These are phyloP conservation scores for Diutina ranongensis DNA, from an alignment of 1,139 yeast genomes.

Conservation along the genomic window DNA sequence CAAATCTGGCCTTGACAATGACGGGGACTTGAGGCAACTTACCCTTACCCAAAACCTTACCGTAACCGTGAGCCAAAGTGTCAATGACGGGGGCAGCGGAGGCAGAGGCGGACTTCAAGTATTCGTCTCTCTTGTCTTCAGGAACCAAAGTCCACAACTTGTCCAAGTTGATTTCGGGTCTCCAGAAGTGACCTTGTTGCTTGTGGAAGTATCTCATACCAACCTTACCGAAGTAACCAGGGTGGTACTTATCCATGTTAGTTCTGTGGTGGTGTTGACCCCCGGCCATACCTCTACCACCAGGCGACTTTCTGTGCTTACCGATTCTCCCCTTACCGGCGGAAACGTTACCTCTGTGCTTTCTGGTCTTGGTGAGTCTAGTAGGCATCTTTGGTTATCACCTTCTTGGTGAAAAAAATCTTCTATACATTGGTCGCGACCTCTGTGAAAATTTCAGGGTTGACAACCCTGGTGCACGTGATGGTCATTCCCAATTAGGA, in stretches of 20 bases:
- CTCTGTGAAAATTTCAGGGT: not conserved
- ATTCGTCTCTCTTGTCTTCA: slow-evolving; percentile 89
- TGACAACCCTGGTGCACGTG: not conserved
- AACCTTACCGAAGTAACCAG: slow-evolving; percentile 99
- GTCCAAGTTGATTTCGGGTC: slow-evolving; percentile 96
- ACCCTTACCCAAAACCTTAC: slow-evolving; percentile 99
- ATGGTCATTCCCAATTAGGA: too few relatives aligned
- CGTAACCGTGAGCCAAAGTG: slow-evolving; percentile 99
- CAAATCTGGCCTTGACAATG: slow-evolving; percentile 98
- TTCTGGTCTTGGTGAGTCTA: slow-evolving; percentile 99
- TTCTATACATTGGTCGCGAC: not conserved
- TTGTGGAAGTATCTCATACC: slow-evolving; percentile 99
- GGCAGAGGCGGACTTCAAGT: slow-evolving; percentile 74
- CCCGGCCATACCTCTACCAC: slow-evolving; percentile 99
- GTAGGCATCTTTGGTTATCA: slow-evolving; percentile 62
- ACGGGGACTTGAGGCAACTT: slow-evolving; percentile 96
- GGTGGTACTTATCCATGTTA: slow-evolving; percentile 99
- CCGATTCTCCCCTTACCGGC: slow-evolving; percentile 99
- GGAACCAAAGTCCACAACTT: slow-evolving; percentile 97
- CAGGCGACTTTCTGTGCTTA: slow-evolving; percentile 99
- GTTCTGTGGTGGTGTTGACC: slow-evolving; percentile 99
- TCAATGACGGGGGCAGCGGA: slow-evolving; percentile 98
- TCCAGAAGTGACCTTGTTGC: slow-evolving; percentile 95
- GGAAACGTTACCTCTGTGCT: slow-evolving; percentile 99
- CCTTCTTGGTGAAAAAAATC: not conserved